Evolutionary conservation across 2,329 filamentous ascomycete genomes (phyloP), one percentile per base, ranked within the genome.

Genomic region (Pleochaeta shiraiana): DNA sequence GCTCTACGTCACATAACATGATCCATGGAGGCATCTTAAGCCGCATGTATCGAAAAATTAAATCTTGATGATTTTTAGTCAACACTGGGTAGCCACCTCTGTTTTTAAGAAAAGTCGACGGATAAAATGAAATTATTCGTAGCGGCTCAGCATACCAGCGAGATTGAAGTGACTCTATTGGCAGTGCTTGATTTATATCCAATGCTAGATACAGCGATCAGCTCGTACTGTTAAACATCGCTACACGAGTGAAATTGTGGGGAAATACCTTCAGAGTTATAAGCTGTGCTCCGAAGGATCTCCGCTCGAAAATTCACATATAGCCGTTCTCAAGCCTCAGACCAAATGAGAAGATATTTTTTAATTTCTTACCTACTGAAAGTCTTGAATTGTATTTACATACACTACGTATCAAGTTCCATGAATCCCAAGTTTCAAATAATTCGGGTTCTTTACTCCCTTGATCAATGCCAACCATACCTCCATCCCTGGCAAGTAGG

Each of bases 361-460:
- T 72, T 70, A 67, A 65, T 70, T 67, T 74, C 89, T 78, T 85
- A 95, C 92, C 88, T 74, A 96, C 83, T 71, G 84, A 86, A 43
- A 98, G 79, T 73, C 90, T 83, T 65, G 81, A 76, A 74, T 86
- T 86, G 75, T 98, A 97, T 76, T 85, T 87, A 80, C 90, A 96
- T 65, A 90, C 78, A 64, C 85, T 86, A 64, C 93, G 82, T 70
- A 98, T 87, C 26, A 86, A 79, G 73, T 98, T 86, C 93, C 93
- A 98, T 0, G 87, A 86, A 74, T 97, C 91, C 95, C 95, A 98
- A 1, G 85, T 81, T 64, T 85, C 85, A 74, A 89, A 93, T 0
- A 87, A 74, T 70, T 92, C 86, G 66, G 85, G 76, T 26, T 83
- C 79, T 43, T 67, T 68, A 34, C 77, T 76, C 6, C 70, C 70